phyloP scores from a whole-genome alignment of 495 filamentous ascomycete species.

The Hapsidospora chrysogenum region DNA sequence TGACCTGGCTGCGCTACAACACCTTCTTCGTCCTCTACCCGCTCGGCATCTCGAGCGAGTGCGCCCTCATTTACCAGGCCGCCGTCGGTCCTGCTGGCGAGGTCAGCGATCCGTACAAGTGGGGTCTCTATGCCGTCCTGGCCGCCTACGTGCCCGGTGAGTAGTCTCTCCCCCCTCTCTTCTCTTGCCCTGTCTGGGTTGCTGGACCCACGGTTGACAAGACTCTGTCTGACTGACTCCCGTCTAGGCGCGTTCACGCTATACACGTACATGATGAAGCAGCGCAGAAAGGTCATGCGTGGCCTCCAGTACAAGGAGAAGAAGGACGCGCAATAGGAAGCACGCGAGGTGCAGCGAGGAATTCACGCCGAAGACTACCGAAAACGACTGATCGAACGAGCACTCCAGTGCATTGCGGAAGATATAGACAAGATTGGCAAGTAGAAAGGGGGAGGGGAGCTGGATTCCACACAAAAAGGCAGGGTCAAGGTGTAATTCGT shows the following conservation, averaged over 20 bases:
- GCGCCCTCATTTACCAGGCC: conserved; percentile 54
- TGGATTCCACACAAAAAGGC: no score
- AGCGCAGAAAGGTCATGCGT: conserved; percentile 61
- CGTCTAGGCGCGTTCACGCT: conserved; percentile 53
- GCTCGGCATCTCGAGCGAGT: conserved; percentile 75
- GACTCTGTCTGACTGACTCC: conserved; percentile 1
- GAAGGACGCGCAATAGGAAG: conserved; percentile 14
- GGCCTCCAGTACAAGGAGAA: conserved; percentile 24
- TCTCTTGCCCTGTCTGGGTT: conserved; percentile 1
- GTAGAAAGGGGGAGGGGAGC: neutral
- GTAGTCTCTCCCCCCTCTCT: conserved; percentile 9
- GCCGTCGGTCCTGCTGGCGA: conserved; percentile 41
- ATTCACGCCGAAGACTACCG: no score
- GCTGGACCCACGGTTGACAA: no score
- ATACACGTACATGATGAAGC: conserved; percentile 86
- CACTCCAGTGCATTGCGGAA: no score
- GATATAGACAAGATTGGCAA: conserved; percentile 3
- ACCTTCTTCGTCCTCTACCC: conserved; percentile 88
- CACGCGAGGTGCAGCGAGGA: no score
- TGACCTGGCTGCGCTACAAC: conserved; percentile 85
- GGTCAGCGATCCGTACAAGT: conserved; percentile 31
- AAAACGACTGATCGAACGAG: no score
- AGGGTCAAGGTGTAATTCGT: no score
- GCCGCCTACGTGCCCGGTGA: conserved; percentile 68
- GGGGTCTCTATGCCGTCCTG: conserved; percentile 29